Evolutionary conservation across 495 filamentous ascomycete species (phyloP).

Genomic region (Xylaria longipes): DNA sequence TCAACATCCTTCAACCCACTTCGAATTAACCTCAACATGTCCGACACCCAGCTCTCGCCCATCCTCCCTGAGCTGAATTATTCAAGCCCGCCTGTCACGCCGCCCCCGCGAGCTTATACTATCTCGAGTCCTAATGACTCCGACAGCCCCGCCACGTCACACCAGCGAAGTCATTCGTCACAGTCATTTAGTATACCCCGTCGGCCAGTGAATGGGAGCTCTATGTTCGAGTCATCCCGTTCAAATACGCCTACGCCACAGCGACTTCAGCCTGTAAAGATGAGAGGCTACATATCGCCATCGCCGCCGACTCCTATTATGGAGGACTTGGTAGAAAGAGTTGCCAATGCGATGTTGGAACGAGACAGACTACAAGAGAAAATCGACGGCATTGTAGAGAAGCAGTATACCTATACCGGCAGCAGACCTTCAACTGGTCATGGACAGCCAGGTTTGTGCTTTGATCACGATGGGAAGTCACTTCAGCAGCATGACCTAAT

Average conservation of each 20-base stretch:
- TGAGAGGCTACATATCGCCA: conserved; percentile 41
- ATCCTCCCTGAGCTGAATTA: conserved; percentile 58
- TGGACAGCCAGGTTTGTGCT: conserved; percentile 35
- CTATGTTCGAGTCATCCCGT: conserved; percentile 39
- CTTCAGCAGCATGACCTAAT: conserved; percentile 28
- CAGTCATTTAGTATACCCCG: conserved; percentile 60
- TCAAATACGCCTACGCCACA: conserved; percentile 36
- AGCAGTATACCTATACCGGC: conserved; percentile 57
- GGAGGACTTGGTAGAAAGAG: conserved; percentile 54
- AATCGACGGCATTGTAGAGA: conserved; percentile 60
- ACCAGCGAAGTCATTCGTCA: conserved; percentile 54
- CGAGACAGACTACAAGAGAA: conserved; percentile 58
- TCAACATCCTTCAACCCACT: conserved; percentile 67
- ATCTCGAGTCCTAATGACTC: conserved; percentile 41
- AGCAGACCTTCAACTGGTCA: conserved; percentile 56
- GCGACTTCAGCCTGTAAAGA: conserved; percentile 37
- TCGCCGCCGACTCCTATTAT: conserved; percentile 39
- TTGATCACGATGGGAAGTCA: neutral
- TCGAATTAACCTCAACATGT: conserved; percentile 75
- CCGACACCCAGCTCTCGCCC: conserved; percentile 70
- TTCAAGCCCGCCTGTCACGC: conserved; percentile 42
- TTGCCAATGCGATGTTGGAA: conserved; percentile 60
- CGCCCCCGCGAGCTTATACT: conserved; percentile 49
- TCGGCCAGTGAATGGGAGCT: conserved; percentile 46
- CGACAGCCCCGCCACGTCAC: conserved; percentile 45